phyloP scores from a whole-genome alignment of 495 filamentous ascomycete species.

The Aeminium ludgeri region DNA sequence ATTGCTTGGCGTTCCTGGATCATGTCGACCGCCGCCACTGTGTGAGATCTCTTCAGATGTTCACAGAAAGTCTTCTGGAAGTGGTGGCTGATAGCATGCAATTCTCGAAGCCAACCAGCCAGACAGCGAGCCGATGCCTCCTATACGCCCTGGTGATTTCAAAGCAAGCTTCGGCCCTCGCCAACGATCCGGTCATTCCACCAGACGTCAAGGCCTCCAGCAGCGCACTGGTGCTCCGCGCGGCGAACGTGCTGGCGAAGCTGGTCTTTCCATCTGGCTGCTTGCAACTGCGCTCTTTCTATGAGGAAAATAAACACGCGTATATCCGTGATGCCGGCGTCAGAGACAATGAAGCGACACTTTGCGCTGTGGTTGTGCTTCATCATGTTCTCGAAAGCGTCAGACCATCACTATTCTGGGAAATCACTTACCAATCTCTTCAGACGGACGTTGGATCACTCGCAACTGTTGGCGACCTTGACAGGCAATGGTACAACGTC shows the following conservation, averaged over 20 bases:
- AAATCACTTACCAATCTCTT: slow-evolving; percentile 35
- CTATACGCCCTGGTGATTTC: slow-evolving; percentile 16
- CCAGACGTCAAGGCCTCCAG: not conserved
- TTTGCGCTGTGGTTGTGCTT: slow-evolving; percentile 51
- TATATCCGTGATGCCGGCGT: slow-evolving; percentile 49
- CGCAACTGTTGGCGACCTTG: slow-evolving; percentile 28
- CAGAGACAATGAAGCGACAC: slow-evolving; percentile 34
- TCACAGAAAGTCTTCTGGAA: slow-evolving; percentile 8
- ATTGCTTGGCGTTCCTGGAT: slow-evolving; percentile 36
- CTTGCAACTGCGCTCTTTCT: slow-evolving; percentile 35
- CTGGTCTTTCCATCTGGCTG: slow-evolving; percentile 9
- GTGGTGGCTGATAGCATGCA: not conserved
- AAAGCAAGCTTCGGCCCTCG: slow-evolving; percentile 13
- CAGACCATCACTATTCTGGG: slow-evolving; percentile 40
- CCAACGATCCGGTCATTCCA: slow-evolving; percentile 10
- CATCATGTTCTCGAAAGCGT: slow-evolving; percentile 40
- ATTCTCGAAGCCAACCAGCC: not conserved
- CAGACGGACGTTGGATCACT: not conserved
- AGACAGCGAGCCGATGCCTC: not conserved
- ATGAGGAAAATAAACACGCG: slow-evolving; percentile 40
- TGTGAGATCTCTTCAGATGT: slow-evolving; percentile 2
- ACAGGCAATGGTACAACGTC: slow-evolving; percentile 53
- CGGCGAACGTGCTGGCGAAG: slow-evolving; percentile 4
- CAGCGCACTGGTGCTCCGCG: not conserved
- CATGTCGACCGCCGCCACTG: slow-evolving; percentile 24